Evolutionary conservation across 140 eudicot species (phyloP), one percentile per base, ranked within the genome.

Genomic region (Senecio squalidus): DNA sequence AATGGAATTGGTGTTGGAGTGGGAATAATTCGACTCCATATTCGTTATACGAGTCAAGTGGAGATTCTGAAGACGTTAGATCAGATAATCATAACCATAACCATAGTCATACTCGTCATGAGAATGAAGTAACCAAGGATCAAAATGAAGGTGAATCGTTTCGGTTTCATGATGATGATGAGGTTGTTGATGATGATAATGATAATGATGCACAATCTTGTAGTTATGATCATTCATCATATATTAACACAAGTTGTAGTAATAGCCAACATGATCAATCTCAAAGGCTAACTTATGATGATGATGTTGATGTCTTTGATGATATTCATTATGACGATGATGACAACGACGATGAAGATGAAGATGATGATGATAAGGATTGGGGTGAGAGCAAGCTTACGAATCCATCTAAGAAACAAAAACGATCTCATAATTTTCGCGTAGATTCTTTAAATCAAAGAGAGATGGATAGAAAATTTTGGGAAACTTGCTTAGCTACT

Each of bases 401-500:
- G 53, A 54, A 55, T 72, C 36, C 47, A 45, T 72, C 30, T 69
- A 64, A 52, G 70, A 13, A 24, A 45, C 17, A 55, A 31, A 71
- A 48, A 64, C 59, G 54, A 55, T 58, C 66, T 6, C 46, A 47
- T 36, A 28, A 56, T 10, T 47, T 27, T 34, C 57, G 72, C 24
- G 75, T 17, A 2, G 71, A 57, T 60, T 66, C 75, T 58, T 64
- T 47, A 48, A 71, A 46, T 31, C 79, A 81, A 62, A 73, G 71
- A 45, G 95, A 85, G 40, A 71, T 44, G 57, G 84, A 80, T 75
- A 82, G 72, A 72, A 75, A 70, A 9, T 85, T 85, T 36, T 85
- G 95, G 95, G 90, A 85, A 67, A 60, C 84, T 25, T 85, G 95
- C 45, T 85, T 85, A 69, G 86, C 86, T 21, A 69, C 95, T 54